Evolutionary conservation across 768 basidiomycete genomes (phyloP).

Genomic region (Cyclocybe aegerita): DNA sequence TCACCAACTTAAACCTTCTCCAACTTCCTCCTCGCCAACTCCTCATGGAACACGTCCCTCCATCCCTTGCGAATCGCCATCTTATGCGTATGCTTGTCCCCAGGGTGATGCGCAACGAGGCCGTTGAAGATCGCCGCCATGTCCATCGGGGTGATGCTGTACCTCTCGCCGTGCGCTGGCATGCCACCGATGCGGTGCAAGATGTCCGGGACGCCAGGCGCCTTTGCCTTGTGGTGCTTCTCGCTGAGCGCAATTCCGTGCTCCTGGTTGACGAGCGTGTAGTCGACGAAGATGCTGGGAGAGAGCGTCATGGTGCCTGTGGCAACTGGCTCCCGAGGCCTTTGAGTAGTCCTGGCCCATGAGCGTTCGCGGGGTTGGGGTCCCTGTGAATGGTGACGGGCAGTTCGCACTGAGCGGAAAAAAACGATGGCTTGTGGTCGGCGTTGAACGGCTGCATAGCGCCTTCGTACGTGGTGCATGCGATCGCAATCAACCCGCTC

Average conservation of each 20-base stretch:
- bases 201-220: no score
- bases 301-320: neutral
- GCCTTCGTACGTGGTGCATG: neutral
- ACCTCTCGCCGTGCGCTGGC: neutral
- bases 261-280: constrained; percentile 1
- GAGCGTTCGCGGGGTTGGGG: neutral
- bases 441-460: constrained; percentile 9
- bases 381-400: constrained; percentile 1
- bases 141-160: neutral
- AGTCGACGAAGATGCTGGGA: constrained; percentile 1
- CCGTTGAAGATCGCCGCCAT: neutral
- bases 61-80: neutral
- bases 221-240: no score
- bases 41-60: neutral
- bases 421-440: constrained; percentile 2
- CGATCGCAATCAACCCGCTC: constrained; percentile 4
- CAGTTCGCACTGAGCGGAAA: neutral
- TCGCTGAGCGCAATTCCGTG: no score
- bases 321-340: neutral
- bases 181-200: neutral
- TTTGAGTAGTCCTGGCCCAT: constrained; percentile 1
- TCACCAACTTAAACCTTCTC: neutral
- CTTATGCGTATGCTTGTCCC: neutral
- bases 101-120: neutral
- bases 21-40: neutral